phyloP scores from a whole-genome alignment of 805 yeast genomes.

The Monosporozyma aquatica region DNA sequence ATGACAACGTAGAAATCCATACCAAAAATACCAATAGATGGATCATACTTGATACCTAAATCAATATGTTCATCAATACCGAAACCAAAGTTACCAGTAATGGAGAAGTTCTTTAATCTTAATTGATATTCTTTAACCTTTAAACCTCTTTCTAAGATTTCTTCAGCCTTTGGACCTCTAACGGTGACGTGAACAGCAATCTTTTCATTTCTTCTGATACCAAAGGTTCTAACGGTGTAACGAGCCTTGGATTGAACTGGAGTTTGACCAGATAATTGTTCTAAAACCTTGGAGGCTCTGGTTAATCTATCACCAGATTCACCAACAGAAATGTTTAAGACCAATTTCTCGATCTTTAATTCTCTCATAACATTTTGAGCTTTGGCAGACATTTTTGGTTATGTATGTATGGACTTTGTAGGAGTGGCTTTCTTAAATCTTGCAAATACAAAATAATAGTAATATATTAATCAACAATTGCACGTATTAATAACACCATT shows the following conservation, averaged over 20 bases:
- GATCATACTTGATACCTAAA: slow-evolving; percentile 99
- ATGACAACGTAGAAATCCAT: slow-evolving; percentile 99
- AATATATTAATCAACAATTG: too few relatives aligned
- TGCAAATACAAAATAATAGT: not conserved
- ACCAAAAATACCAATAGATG: slow-evolving; percentile 99
- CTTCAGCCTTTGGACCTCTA: slow-evolving; percentile 99
- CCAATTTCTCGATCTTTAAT: slow-evolving; percentile 97
- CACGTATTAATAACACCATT: too few relatives aligned
- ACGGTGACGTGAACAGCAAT: slow-evolving; percentile 98
- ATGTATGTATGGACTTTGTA: slow-evolving; percentile 8
- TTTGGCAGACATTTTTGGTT: slow-evolving; percentile 40
- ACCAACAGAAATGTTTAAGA: slow-evolving; percentile 99
- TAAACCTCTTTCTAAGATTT: slow-evolving; percentile 98
- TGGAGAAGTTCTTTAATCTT: slow-evolving; percentile 88
- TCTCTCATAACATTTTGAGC: slow-evolving; percentile 96
- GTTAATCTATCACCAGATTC: slow-evolving; percentile 99
- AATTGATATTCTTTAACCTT: slow-evolving; percentile 99
- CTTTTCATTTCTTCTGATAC: slow-evolving; percentile 99
- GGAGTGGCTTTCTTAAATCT: not conserved
- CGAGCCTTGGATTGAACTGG: slow-evolving; percentile 99
- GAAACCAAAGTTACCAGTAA: slow-evolving; percentile 99
- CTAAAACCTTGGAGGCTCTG: slow-evolving; percentile 99
- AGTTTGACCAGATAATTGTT: slow-evolving; percentile 99
- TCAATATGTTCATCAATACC: slow-evolving; percentile 99
- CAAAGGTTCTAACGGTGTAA: slow-evolving; percentile 99